A percentile compares a stretch with the other conserved stretches of the same genome.
These are phyloP conservation scores for Neofusicoccum laricinum DNA, from an alignment of 2,329 filamentous ascomycete species.

Conservation along the genomic window DNA sequence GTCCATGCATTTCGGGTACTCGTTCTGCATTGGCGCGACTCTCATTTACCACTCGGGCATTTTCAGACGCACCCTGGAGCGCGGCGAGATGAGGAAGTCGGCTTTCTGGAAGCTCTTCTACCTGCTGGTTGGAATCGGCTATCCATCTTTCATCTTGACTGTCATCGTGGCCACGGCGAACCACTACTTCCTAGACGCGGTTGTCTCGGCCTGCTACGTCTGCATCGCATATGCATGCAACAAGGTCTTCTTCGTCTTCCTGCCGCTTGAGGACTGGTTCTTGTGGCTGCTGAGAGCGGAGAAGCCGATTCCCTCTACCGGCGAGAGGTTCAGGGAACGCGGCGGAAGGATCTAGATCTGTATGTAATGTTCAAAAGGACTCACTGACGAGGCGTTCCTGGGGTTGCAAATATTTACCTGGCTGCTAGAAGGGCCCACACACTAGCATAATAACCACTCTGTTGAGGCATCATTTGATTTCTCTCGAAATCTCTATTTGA, in stretches of 20 bases:
- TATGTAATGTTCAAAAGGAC: neutral
- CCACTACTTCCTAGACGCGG: slow-evolving; percentile 58
- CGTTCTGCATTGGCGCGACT: slow-evolving; percentile 53
- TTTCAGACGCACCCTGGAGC: slow-evolving; percentile 42
- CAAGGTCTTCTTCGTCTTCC: slow-evolving; percentile 48
- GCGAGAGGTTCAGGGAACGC: slow-evolving; percentile 42
- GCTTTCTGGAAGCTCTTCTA: slow-evolving; percentile 44
- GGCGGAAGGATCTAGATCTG: slow-evolving; percentile 29
- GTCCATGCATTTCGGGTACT: slow-evolving; percentile 55
- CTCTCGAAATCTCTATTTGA: neutral
- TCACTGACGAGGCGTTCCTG: neutral
- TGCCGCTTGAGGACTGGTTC: slow-evolving; percentile 52
- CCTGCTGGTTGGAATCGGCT: slow-evolving; percentile 47
- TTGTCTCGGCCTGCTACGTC: slow-evolving; percentile 50
- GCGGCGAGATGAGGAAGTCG: slow-evolving; percentile 42
- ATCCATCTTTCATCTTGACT: slow-evolving; percentile 53
- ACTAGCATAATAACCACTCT: neutral
- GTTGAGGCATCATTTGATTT: neutral
- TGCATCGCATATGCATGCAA: slow-evolving; percentile 49
- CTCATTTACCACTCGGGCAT: slow-evolving; percentile 53
- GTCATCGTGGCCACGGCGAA: slow-evolving; percentile 63
- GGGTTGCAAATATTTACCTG: neutral
- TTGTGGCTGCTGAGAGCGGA: slow-evolving; percentile 49
- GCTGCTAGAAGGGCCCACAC: neutral
- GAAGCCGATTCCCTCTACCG: slow-evolving; percentile 55